Conservation (phyloP, 2,329 filamentous ascomycete species). For the Beauveria varroae region DNA sequence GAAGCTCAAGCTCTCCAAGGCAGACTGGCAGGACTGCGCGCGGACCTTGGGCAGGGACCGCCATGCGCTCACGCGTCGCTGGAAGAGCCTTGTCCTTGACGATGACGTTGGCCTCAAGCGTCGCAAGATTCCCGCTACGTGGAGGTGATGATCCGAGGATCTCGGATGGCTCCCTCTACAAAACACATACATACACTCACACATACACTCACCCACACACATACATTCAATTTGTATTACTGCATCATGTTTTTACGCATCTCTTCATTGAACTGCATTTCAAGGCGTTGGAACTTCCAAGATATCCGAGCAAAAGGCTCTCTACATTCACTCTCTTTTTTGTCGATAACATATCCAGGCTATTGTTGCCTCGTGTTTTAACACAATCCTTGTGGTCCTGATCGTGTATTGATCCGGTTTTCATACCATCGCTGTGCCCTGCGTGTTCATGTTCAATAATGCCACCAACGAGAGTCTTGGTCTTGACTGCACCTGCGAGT, state of each 20-base stretch:
- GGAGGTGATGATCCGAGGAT: slow-evolving; percentile 26
- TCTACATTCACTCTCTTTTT: not conserved
- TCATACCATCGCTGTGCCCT: too few relatives aligned
- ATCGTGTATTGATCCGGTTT: too few relatives aligned
- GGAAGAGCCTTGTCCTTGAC: slow-evolving; percentile 53
- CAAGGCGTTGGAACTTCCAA: not conserved
- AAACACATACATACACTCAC: not conserved
- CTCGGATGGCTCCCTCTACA: not conserved
- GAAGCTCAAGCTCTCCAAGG: slow-evolving; percentile 56
- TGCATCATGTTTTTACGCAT: not conserved
- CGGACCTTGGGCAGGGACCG: slow-evolving; percentile 54
- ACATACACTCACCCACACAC: not conserved
- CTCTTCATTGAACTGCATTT: not conserved
- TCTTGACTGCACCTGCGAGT: too few relatives aligned
- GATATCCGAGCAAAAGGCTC: slow-evolving; percentile 5
- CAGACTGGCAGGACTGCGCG: slow-evolving; percentile 62
- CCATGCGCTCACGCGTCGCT: slow-evolving; percentile 48
- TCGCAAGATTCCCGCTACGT: slow-evolving; percentile 45
- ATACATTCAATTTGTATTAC: not conserved
- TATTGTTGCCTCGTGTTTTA: too few relatives aligned
- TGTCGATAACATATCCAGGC: too few relatives aligned
- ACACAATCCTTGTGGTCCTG: too few relatives aligned
- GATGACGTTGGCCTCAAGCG: slow-evolving; percentile 56
- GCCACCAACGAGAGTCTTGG: too few relatives aligned
- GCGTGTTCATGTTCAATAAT: too few relatives aligned